Base-by-base conservation (phyloP, 2,329 filamentous ascomycete species). In the Trichoderma gracile region DNA sequence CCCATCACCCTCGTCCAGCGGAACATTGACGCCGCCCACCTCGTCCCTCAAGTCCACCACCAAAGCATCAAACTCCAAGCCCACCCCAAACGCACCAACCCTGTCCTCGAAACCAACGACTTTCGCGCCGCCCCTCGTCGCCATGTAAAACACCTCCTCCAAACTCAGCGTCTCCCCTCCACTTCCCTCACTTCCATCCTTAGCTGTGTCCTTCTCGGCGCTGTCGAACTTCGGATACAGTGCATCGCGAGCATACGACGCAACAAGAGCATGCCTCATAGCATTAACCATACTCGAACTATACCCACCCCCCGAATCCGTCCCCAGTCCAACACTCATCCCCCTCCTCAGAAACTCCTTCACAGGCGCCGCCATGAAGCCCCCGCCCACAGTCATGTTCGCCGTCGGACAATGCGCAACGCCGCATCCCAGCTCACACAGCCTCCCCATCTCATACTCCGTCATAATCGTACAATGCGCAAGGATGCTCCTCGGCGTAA, bases 301-400 rank as follows among this genome's bases (percentile, higher is more conserved):
- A 73, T 84, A 89, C 0, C 87, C 86, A 33, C 86, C 87, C 2
- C 86, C 86, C 49, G 82, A 84, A 67, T 89, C 87, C 0, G 87
- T 89, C 0, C 87, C 87, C 0, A 90, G 74, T 0, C 87, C 87
- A n/a, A 89, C 85, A 65, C 88, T 87, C 71, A 89, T 83, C 1
- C 81, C 85, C 1, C 78, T 76, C 0, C 78, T 73, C 5, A 89
- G 75, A 60, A 88, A 87, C 25, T 85, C 80, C 1, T 84, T 79
- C 7, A 89, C 76, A 0, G 83, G 85, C 0, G 85, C 86, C 0
- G 82, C 82, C 86, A 87, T 86, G 74, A 85, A 87, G 21, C 84
- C 87, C 17, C 82, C 84, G 2, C 84, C 83, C 0, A 85, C 80
- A 0, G 84, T 87, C 76, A 87, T 88, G 72, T 89, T 89, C 10